These are phyloP conservation scores for Irpex lacteus DNA, from an alignment of 1,284 basidiomycete species.

Conservation along the genomic window DNA sequence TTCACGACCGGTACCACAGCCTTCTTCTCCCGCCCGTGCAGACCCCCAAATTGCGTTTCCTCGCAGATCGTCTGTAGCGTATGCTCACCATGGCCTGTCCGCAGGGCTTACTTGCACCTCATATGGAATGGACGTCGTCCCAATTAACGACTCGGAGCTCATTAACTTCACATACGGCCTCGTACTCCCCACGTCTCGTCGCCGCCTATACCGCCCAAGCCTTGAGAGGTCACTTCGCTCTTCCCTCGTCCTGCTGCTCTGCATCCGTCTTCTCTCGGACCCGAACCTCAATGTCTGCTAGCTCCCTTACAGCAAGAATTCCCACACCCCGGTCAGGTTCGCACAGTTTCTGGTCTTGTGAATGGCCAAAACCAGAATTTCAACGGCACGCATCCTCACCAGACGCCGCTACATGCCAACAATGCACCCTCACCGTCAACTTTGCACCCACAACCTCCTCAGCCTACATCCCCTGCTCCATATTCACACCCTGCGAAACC, in stretches of 20 bases:
- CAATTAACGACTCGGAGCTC: slow-evolving; percentile 3
- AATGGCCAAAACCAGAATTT: background rate
- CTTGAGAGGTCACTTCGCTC: background rate
- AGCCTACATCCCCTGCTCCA: background rate
- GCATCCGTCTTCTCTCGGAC: background rate
- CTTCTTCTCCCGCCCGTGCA: background rate
- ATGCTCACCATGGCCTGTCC: background rate
- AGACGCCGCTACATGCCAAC: background rate
- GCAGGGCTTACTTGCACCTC: background rate
- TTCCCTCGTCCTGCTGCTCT: background rate
- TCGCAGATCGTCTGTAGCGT: background rate
- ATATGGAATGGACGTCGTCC: background rate
- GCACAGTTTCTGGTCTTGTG: background rate
- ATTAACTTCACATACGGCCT: slow-evolving; percentile 3
- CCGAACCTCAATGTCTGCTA: background rate
- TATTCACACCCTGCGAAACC: background rate
- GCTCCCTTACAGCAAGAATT: background rate
- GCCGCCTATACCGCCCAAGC: background rate
- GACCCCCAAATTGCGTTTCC: background rate
- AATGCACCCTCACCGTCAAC: background rate
- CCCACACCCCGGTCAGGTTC: background rate
- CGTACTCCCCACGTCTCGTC: slow-evolving; percentile 4
- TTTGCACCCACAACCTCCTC: background rate
- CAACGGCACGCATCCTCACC: background rate
- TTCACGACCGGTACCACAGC: background rate